Conservation (phyloP, 768 basidiomycete genomes). For the Flagelloscypha sp. region DNA sequence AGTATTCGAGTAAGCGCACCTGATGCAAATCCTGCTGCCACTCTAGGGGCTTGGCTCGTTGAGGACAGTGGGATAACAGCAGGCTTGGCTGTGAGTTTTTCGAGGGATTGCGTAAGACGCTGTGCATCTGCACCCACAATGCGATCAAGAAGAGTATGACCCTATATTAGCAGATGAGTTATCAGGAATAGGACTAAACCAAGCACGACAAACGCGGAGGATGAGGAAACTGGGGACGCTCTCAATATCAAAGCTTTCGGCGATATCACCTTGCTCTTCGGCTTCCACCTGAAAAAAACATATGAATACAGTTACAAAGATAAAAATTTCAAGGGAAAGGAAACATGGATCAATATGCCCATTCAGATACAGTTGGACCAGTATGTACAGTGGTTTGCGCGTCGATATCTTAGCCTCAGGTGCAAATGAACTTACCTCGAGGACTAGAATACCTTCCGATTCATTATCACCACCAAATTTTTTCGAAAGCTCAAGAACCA, state of each 20-base stretch:
- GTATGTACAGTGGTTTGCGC: too few species aligned
- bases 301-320: too few species aligned
- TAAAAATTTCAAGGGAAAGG: too few species aligned
- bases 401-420: too few species aligned
- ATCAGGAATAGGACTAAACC: too few species aligned
- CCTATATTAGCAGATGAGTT: slow-evolving; percentile 37
- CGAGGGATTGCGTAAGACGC: slow-evolving; percentile 52
- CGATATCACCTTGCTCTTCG: slow-evolving; percentile 70
- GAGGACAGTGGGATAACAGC: slow-evolving; percentile 36
- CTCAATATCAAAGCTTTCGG: slow-evolving; percentile 88
- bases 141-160: slow-evolving; percentile 75
- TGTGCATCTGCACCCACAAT: slow-evolving; percentile 75
- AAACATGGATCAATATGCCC: too few species aligned
- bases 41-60: slow-evolving; percentile 36
- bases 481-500: slow-evolving; percentile 59
- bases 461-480: too few species aligned
- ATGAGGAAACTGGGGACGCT: slow-evolving; percentile 82
- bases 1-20: too few species aligned
- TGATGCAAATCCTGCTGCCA: too few species aligned
- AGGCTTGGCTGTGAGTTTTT: slow-evolving; percentile 41
- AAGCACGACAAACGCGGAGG: slow-evolving; percentile 50
- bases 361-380: too few species aligned
- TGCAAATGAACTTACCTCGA: slow-evolving; percentile 45
- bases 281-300: slow-evolving; percentile 65
- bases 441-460: slow-evolving; percentile 62